Base-by-base conservation (phyloP, 2,329 filamentous ascomycete species). In the Ceratocystis harringtonii region DNA sequence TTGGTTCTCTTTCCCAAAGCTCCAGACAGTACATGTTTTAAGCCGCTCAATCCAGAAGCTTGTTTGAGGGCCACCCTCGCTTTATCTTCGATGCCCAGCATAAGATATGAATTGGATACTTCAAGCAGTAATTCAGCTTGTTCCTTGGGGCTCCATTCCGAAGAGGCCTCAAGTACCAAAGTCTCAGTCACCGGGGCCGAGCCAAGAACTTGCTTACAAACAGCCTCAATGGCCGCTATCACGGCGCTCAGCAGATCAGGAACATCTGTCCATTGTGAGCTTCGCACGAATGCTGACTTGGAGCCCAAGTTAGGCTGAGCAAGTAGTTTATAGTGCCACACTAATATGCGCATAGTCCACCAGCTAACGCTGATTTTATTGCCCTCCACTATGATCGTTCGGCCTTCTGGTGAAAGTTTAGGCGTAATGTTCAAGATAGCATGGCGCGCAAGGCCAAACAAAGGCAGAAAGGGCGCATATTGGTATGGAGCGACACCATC, bases 401-500 rank as follows among this genome's bases (percentile, higher is more conserved):
- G 10, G 69, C 70, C 6, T 71, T 62, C 28, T 71, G 65, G 5
- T 67, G 25, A 7, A 69, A 15, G 76, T 84, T 77, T 32, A 82
- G 73, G 68, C 77, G 77, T 32, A 6, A 60, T 61, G 1, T 45
- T 44, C 1, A 48, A 22, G 15, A 66, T 60, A 41, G 52, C 61
- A 50, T 58, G 55, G 30, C 78, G 75, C 2, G 92, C 89, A 5
- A 96, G 78, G 69, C 85, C 86, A 68, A 97, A 88, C 0, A 97
- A 80, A 72, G 96, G 90, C 15, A 96, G 80, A 69, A 88, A 82
- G 0, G 92, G 90, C 22, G 91, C 91, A 66, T 95, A 81, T 61
- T 86, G 84, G 74, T 97, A 99, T 0, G 89, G 87, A 0, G 89
- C 87, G 58, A 95, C 87, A 10, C 94, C 94, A 73, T 99, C 94